Percentiles rank a stretch among this genome's conserved stretches.
These are phyloP conservation scores for Dictyostelium purpureum DNA, from an alignment of 78 protist species.

Conservation along the genomic window DNA sequence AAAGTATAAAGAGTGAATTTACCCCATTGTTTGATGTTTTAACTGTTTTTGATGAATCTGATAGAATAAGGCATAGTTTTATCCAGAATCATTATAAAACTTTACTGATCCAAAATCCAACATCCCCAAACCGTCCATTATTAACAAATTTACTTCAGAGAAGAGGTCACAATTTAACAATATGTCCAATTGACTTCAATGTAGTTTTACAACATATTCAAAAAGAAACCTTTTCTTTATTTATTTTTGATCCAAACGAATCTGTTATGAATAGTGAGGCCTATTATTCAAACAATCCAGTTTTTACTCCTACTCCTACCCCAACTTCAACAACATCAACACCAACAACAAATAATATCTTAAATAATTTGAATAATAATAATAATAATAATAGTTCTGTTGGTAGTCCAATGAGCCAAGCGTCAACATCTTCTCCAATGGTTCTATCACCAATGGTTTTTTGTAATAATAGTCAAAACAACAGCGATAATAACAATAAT, in stretches of 20 bases:
- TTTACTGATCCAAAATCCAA: constrained; percentile 22
- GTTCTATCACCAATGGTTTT: background rate
- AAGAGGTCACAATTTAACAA: constrained; percentile 27
- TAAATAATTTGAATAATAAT: background rate
- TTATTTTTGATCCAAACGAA: constrained; percentile 41
- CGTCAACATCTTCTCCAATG: background rate
- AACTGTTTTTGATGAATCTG: constrained; percentile 11
- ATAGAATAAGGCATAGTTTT: background rate
- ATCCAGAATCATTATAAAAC: constrained; percentile 13
- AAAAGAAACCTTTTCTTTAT: constrained; percentile 31
- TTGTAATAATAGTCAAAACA: background rate
- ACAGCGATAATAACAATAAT: constrained; percentile 1
- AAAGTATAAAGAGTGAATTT: constrained; percentile 57
- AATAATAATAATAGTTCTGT: background rate
- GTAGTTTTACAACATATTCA: background rate
- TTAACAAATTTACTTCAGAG: constrained; percentile 5
- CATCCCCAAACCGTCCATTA: constrained; percentile 17
- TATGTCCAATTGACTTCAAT: constrained; percentile 7
- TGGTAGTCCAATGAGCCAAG: no score
- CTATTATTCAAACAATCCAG: no score
- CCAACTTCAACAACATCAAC: background rate
- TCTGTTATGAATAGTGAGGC: background rate
- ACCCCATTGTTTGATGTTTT: constrained; percentile 33
- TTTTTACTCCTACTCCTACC: background rate
- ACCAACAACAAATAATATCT: background rate